Evolutionary conservation across 73 alveolate species (phyloP), one percentile per base, ranked within the genome.

Genomic region (Paramecium sonneborni): DNA sequence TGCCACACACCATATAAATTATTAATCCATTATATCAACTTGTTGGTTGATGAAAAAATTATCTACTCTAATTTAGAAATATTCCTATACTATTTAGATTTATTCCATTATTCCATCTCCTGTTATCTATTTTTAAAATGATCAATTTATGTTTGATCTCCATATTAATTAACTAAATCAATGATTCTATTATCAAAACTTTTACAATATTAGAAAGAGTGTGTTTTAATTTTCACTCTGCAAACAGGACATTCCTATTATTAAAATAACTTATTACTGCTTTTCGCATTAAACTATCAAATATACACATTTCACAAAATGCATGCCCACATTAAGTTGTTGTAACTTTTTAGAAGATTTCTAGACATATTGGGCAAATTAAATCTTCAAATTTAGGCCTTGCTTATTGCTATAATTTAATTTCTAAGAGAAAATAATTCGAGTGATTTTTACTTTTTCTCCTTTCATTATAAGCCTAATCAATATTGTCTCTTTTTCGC

Each of bases 261-360:
- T 21, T 43, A 21, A 79, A 20, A 79, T 43, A 30, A 30, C 57
- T 35, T 18, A n/a, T n/a, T 79, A 79, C 86, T 86, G 92, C 67
- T 21, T 85, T 93, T 30, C 85, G 24, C 18, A 95, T 86, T 48
- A 95, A 26, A 86, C 87, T 88, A 74, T 95, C 97, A 32, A 92
- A 94, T 15, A 93, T 21, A 70, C 98, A 95, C 57, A 41, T 69
- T 58, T 93, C 96, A 92, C 98, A 95, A 74, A 90, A 95, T 48
- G 96, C 86, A 72, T 95, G 96, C 48, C 98, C 98, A 76, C 98
- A 95, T 41, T 67, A 20, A 23, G 96, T 84, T n/a, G 95, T 58
- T 2, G 88, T 52, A 57, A 95, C 76, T 28, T 85, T 93, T 56
- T 85, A 57, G 43, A 93, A 55, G 57, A 68, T 52, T 21, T 92